Evolutionary conservation across 352 stramenopile species (phyloP).

Genomic region (Phytophthora idaei): DNA sequence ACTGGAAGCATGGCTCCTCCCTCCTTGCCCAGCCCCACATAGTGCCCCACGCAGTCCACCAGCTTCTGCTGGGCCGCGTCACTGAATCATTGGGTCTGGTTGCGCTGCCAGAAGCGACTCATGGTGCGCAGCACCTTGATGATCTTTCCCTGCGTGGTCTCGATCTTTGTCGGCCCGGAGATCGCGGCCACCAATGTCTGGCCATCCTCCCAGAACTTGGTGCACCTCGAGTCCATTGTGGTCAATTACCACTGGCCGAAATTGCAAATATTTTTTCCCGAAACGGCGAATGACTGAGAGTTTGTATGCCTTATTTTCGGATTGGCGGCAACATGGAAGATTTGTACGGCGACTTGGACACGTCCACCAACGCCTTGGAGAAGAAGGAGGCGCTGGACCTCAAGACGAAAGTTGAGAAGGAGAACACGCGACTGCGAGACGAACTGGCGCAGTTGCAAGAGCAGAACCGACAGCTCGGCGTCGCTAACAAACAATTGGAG

Average conservation of each 20-base stretch:
- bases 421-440: constrained; percentile 52
- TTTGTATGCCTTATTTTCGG: constrained; percentile 21
- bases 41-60: constrained; percentile 68
- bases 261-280: constrained; percentile 24
- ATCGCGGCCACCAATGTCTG: constrained; percentile 51
- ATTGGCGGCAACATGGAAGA: constrained; percentile 45
- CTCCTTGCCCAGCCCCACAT: constrained; percentile 71
- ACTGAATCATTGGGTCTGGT: constrained; percentile 79
- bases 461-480: constrained; percentile 61
- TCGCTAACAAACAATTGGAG: constrained; percentile 66
- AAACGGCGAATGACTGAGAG: constrained; percentile 13
- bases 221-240: constrained; percentile 66
- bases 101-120: constrained; percentile 78
- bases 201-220: constrained; percentile 82
- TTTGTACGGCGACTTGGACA: constrained; percentile 85
- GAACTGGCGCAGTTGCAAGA: constrained; percentile 73
- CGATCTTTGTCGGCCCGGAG: constrained; percentile 29
- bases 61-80: constrained; percentile 84
- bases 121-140: constrained; percentile 78
- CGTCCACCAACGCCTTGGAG: constrained; percentile 66
- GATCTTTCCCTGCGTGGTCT: constrained; percentile 54
- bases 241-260: background rate
- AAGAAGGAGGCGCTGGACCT: constrained; percentile 68
- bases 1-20: constrained; percentile 49
- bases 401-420: constrained; percentile 57